Evolutionary conservation across 164 flowering plant genomes (phyloP).

Genomic region (Macadamia tetraphylla): DNA sequence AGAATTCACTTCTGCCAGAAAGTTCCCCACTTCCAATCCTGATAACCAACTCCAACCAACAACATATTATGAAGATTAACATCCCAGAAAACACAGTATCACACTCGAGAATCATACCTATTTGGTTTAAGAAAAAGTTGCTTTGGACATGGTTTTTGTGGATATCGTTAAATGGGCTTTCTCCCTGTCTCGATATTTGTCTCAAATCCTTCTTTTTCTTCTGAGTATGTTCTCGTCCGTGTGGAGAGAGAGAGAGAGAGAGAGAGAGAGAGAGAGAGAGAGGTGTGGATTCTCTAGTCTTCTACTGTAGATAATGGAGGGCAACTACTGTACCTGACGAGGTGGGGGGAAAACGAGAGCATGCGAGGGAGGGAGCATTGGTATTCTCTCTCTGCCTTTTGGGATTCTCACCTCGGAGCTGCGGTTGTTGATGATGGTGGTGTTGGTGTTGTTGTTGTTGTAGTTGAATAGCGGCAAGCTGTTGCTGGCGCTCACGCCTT

Average conservation of each 20-base stretch:
- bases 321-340: constrained; percentile 36
- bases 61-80: too few species aligned
- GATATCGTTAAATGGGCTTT: too few species aligned
- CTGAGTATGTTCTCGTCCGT: too few species aligned
- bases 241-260: background rate
- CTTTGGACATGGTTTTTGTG: constrained; percentile 9
- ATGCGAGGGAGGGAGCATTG: constrained; percentile 31
- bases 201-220: too few species aligned
- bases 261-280: too few species aligned
- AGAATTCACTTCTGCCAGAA: too few species aligned
- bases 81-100: constrained; percentile 9
- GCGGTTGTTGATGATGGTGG: constrained; percentile 19
- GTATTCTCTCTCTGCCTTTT: constrained; percentile 56
- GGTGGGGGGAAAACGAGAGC: constrained; percentile 34
- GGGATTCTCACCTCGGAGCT: constrained; percentile 22
- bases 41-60: too few species aligned
- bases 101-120: constrained; percentile 28
- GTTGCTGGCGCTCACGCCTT: constrained; percentile 67
- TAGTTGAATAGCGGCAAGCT: constrained; percentile 14
- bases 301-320: background rate
- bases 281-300: background rate
- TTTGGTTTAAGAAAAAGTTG: constrained; percentile 11
- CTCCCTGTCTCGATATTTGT: too few species aligned
- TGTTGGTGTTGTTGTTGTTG: constrained; percentile 26
- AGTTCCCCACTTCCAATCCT: too few species aligned